These are phyloP conservation scores for Mortierella sp. DNA, from an alignment of 371 early-diverging fungal genomes.

Conservation along the genomic window DNA sequence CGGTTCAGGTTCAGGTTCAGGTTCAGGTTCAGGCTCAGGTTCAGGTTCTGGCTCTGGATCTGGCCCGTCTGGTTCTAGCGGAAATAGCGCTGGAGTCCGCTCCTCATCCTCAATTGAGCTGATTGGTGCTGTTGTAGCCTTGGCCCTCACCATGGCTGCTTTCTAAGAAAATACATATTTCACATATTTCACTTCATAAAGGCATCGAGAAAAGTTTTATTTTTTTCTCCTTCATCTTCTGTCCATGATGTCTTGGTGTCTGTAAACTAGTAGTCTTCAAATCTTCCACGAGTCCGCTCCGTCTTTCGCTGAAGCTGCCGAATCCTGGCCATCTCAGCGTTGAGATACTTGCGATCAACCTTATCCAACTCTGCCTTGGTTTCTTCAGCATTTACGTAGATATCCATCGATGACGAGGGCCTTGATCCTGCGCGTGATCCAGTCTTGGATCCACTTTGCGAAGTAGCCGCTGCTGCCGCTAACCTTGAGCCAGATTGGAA, in stretches of 20 bases:
- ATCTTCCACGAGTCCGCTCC: conserved; percentile 38
- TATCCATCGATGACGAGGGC: conserved; percentile 43
- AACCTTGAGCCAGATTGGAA: conserved; percentile 23
- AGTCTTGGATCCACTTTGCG: conserved; percentile 28
- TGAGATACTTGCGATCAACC: conserved; percentile 46
- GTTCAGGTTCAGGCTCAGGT: neutral
- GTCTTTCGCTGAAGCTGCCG: conserved; percentile 48
- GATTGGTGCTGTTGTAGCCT: conserved; percentile 22
- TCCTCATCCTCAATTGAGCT: conserved; percentile 13
- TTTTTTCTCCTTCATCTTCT: neutral
- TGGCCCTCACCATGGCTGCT: conserved; percentile 17
- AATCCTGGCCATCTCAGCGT: conserved; percentile 49
- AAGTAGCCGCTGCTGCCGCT: conserved; percentile 26
- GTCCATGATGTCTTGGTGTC: neutral
- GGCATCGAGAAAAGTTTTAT: neutral
- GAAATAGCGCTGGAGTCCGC: neutral
- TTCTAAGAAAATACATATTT: neutral
- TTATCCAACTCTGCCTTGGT: conserved; percentile 36
- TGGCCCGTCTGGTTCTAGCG: neutral
- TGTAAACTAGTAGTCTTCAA: conserved; percentile 27
- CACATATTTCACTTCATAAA: neutral
- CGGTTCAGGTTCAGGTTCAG: neutral
- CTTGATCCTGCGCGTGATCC: conserved; percentile 49
- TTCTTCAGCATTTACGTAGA: conserved; percentile 50
- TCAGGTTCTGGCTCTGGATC: conserved; percentile 3